Evolutionary conservation across 495 filamentous ascomycete genomes (phyloP).

Genomic region (Thermothielavioides terrestris): DNA sequence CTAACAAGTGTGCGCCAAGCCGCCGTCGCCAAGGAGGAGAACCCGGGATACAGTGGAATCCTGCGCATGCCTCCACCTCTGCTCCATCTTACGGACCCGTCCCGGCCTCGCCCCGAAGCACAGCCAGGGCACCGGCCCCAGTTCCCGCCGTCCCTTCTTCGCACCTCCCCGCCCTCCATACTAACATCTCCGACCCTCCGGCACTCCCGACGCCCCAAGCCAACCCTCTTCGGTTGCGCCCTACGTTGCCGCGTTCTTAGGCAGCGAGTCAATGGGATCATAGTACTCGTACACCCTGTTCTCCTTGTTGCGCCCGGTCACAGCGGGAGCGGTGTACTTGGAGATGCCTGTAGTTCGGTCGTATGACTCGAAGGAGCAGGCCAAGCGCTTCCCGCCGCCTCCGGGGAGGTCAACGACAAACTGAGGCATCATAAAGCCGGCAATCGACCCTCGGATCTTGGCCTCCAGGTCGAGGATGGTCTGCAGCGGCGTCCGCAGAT

Average conservation of each 20-base stretch:
- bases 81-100: too few relatives aligned
- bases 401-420: constrained; percentile 55
- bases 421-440: constrained; percentile 50
- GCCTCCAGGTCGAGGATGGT: constrained; percentile 48
- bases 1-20: too few relatives aligned
- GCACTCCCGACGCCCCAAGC: neutral
- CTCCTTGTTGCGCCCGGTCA: constrained; percentile 36
- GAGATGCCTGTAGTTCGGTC: constrained; percentile 41
- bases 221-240: neutral
- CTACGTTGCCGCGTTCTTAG: neutral
- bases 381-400: constrained; percentile 52
- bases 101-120: too few relatives aligned
- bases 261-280: constrained; percentile 37
- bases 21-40: too few relatives aligned
- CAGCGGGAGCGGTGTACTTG: constrained; percentile 45
- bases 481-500: constrained; percentile 50
- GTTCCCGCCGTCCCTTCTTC: too few relatives aligned
- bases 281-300: constrained; percentile 48
- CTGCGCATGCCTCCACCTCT: too few relatives aligned
- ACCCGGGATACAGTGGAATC: too few relatives aligned
- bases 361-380: constrained; percentile 43
- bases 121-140: too few relatives aligned
- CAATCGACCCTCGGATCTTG: constrained; percentile 46
- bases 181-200: too few relatives aligned
- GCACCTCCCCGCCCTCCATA: too few relatives aligned